Conservation (phyloP, 257 asterid species). For the Euphrasia confusa region DNA sequence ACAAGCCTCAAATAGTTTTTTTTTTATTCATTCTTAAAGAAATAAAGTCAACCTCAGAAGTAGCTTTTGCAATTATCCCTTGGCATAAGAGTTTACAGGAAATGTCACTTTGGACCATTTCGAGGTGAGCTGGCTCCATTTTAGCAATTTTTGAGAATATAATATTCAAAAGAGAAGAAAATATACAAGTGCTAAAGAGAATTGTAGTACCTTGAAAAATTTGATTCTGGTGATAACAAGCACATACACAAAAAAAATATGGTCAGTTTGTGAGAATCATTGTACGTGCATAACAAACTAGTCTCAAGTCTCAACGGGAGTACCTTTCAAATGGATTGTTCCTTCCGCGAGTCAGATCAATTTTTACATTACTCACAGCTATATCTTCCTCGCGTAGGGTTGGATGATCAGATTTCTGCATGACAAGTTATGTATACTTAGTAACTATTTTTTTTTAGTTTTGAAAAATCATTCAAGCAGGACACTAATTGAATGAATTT, state of each 20-base stretch:
- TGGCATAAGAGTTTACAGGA: not conserved
- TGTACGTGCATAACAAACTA: not conserved
- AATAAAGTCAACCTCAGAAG: not conserved
- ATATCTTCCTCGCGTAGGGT: conserved; percentile 63
- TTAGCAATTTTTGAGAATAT: not conserved
- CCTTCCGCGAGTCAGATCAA: conserved; percentile 72
- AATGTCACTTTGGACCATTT: conserved; percentile 3
- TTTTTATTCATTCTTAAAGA: too few species aligned
- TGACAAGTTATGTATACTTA: conserved; percentile 24
- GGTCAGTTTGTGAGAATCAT: conserved; percentile 5
- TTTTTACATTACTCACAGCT: conserved; percentile 63
- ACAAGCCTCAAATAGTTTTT: not conserved
- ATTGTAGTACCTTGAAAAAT: conserved; percentile 62
- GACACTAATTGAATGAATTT: conserved; percentile 17
- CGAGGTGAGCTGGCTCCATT: not conserved
- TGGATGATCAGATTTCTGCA: conserved; percentile 53
- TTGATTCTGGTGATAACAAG: conserved; percentile 52
- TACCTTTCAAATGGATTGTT: conserved; percentile 77
- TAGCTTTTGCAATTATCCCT: not conserved
- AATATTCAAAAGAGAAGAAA: not conserved
- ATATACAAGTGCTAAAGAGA: conserved; percentile 7
- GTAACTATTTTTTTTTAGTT: conserved; percentile 5
- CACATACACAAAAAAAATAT: conserved; percentile 25
- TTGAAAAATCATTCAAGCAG: not conserved
- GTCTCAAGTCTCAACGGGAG: not conserved